Conservation (phyloP, 2,329 filamentous ascomycete species). For the Ophiostoma triangulosporum region DNA sequence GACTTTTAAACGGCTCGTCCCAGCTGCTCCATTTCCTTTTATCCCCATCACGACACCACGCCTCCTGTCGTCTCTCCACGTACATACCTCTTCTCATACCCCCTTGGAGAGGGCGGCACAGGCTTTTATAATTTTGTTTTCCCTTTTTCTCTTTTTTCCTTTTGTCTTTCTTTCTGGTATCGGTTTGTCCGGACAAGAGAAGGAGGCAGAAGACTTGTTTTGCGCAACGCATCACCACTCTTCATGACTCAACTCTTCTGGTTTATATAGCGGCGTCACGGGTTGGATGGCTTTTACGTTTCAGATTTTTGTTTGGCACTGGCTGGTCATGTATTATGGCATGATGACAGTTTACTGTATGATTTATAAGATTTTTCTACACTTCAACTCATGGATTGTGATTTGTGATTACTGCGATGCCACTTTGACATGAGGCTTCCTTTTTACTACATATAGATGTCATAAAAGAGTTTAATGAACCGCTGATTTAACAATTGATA, state of each 20-base stretch:
- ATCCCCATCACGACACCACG: constrained; percentile 5
- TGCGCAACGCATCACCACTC: constrained; percentile 9
- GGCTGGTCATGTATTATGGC: constrained; percentile 8
- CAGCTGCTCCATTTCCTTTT: background rate
- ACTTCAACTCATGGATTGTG: too few relatives aligned
- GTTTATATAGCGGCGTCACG: constrained; percentile 10
- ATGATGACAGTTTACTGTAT: background rate
- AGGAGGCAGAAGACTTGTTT: background rate
- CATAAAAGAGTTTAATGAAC: background rate
- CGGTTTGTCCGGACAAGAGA: background rate
- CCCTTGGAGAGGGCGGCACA: constrained; percentile 4
- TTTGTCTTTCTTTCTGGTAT: background rate
- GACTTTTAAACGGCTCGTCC: constrained; percentile 60
- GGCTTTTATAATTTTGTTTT: background rate
- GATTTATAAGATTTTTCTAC: background rate
- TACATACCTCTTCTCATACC: constrained; percentile 10
- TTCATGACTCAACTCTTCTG: constrained; percentile 5
- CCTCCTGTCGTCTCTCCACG: constrained; percentile 2
- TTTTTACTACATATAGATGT: too few relatives aligned
- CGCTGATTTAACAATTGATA: background rate
- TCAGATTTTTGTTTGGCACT: constrained; percentile 5
- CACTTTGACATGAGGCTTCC: too few relatives aligned
- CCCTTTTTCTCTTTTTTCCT: background rate
- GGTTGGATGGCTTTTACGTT: constrained; percentile 2
- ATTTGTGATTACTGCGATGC: background rate